Base-by-base conservation (phyloP, 306 rosid genomes). In the Begonia fuchsioides region DNA sequence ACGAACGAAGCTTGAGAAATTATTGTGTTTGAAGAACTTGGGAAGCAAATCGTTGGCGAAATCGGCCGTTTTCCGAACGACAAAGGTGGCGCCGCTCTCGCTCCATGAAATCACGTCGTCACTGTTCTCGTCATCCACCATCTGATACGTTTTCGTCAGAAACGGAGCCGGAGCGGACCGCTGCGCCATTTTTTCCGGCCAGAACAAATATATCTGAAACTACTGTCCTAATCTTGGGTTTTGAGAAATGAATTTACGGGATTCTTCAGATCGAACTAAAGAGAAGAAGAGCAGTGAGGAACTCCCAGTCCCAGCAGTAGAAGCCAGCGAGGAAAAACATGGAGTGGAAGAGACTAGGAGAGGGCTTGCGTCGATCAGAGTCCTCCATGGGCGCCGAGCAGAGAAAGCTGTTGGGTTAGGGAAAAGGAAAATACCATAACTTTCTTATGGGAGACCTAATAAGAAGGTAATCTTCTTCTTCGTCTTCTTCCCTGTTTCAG, bases 281-380 rank as follows among this genome's bases (percentile, higher is more conserved):
- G 12, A 90, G 94, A 44, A 90, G 90, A 15, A 90, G 95, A 56
- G 98, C 98, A 15, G 98, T 81, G 53, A 90, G 83, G 76, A 90
- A 90, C 17, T 90, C 98, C 98, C 98, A 90, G 56, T 53, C 87
- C 98, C 98, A 90, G 59, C 98, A 90, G 66, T 79, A 90, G 59
- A 90, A 90, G 4, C 98, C 98, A 55, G 66, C 72, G 49, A 70
- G 82, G 51, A 78, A 80, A 74, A 71, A 78, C 6, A 75, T 78
- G 51, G 83, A 75, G 56, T 66, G 87, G 13, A 49, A 64, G 2
- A 67, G 60, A 43, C 53, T 70, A 47, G 60, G 15, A 11, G 63
- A 54, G 55, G 69, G 73, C n/a, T 68, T 70, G 46, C 65, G 67
- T 15, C 35, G 68, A 65, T 80, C 79, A 76, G 78, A 68, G 56